Conservation (phyloP, 345 rosid species). For the Brassica incana region DNA sequence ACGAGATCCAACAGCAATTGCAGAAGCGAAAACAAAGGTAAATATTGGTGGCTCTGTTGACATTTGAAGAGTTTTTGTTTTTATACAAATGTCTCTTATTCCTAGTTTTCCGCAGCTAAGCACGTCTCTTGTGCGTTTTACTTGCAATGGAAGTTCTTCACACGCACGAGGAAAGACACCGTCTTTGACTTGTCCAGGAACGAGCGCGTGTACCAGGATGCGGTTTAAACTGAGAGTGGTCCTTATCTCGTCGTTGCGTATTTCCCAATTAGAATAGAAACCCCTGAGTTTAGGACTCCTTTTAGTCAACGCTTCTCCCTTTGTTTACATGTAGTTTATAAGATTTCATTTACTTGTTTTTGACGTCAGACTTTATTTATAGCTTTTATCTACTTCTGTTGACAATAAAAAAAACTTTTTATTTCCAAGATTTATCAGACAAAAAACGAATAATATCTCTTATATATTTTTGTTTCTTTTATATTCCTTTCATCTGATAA, state of each 20-base stretch:
- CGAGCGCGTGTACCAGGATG: conserved; percentile 6
- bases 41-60: conserved; percentile 19
- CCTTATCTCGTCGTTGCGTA: not conserved
- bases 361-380: conserved; percentile 5
- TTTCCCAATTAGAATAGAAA: conserved; percentile 20
- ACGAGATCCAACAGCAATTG: conserved; percentile 32
- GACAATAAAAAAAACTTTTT: not conserved
- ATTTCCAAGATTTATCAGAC: conserved; percentile 11
- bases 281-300: conserved; percentile 26
- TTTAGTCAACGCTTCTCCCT: conserved; percentile 33
- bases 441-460: conserved; percentile 25
- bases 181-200: conserved; percentile 1
- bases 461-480: not conserved
- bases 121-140: not conserved
- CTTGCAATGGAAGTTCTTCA: not conserved
- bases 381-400: conserved; percentile 1
- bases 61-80: not conserved
- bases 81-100: not conserved
- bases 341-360: conserved; percentile 21
- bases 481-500: conserved; percentile 10
- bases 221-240: conserved; percentile 3
- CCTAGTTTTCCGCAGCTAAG: conserved; percentile 27
- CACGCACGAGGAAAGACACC: not conserved
- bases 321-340: not conserved
- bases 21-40: conserved; percentile 5